Base-by-base conservation (phyloP, 1,139 yeast species). In the Ogataea hybrid region DNA sequence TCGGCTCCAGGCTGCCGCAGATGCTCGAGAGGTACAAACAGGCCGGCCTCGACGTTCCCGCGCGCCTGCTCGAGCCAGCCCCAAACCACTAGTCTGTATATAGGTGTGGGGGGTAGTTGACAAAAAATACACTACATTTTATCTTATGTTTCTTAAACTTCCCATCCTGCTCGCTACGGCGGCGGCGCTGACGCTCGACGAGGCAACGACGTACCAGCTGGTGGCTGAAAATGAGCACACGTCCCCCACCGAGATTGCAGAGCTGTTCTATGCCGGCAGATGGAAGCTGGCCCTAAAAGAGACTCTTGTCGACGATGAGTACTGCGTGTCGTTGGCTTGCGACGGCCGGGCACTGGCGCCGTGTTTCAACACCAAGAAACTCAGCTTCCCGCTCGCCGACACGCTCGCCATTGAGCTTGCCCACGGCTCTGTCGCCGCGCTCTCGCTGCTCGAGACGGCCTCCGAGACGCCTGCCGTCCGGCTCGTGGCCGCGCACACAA, bases 1-100 rank as follows among this genome's bases (percentile, higher is more conserved):
- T 67, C 36, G 82, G 83, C n/a, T 49, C 47, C 4, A 59, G 56
- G 32, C 55, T 75, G 39, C 79, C 79, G 5, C 44, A 41, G 28
- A 42, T 60, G 17, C 50, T 69, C 16, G 17, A 27, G 21, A 23
- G 29, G 6, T 29, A 39, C 32, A 15, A 30, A 23, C 7, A 17
- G 10, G 37, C 42, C 16, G 48, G 45, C 3, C 22, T 33, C 21
- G n/a, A 15, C 14, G 32, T 47, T 32, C 48, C 45, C 4, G 39
- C 25, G 25, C 30, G 20, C 10, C 25, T 44, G 35, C 28, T 28
- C 18, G 25, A 23, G 11, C 31, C 42, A 25, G 40, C 27, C 6
- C 18, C 16, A 12, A 5, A 32, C 7, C 28, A 16, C 6, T 18
- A 20, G 20, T 21, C 12, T 11, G 15, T n/a, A 18, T 8, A 32